A percentile compares a stretch with the other conserved stretches of the same genome.
Evolutionary conservation across 495 filamentous ascomycete genomes (phyloP).

Genomic region (Aspergillus egyptiacus): DNA sequence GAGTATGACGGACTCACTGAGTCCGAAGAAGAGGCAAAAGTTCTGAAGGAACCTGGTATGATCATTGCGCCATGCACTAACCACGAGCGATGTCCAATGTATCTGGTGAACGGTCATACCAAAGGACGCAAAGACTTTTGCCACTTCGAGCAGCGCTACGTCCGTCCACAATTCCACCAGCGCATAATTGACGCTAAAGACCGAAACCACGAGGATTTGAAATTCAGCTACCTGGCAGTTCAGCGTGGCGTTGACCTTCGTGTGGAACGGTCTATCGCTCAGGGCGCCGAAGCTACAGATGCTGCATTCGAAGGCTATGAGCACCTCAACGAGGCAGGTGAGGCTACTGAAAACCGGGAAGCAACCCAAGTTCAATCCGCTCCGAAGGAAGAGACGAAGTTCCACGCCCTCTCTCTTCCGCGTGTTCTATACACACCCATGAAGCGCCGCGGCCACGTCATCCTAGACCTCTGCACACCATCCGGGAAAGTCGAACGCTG

Average conservation of each 20-base stretch:
- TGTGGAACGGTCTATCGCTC: slow-evolving; percentile 32
- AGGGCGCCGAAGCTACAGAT: slow-evolving; percentile 40
- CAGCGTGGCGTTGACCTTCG: slow-evolving; percentile 62
- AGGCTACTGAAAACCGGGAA: slow-evolving; percentile 6
- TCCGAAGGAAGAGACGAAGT: slow-evolving; percentile 12
- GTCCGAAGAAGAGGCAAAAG: slow-evolving; percentile 28
- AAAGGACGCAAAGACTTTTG: slow-evolving; percentile 81
- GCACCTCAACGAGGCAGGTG: slow-evolving; percentile 18
- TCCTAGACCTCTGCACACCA: slow-evolving; percentile 86
- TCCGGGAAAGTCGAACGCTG: slow-evolving; percentile 84
- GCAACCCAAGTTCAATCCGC: slow-evolving; percentile 1
- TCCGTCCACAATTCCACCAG: slow-evolving; percentile 77
- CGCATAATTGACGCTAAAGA: slow-evolving; percentile 62
- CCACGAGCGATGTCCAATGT: slow-evolving; percentile 85
- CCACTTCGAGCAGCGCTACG: slow-evolving; percentile 83
- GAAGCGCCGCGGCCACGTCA: slow-evolving; percentile 82
- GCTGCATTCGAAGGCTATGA: slow-evolving; percentile 49
- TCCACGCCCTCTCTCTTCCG: slow-evolving; percentile 65
- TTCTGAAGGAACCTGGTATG: slow-evolving; percentile 69
- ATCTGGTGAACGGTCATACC: slow-evolving; percentile 58
- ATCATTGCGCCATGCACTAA: slow-evolving; percentile 96
- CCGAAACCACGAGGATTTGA: slow-evolving; percentile 82
- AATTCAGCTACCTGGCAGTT: slow-evolving; percentile 85
- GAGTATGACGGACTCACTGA: slow-evolving; percentile 38
- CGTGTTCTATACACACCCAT: slow-evolving; percentile 72